These are phyloP conservation scores for Neopestalotiopsis rosae DNA, from an alignment of 2,329 filamentous ascomycete genomes.

Conservation along the genomic window DNA sequence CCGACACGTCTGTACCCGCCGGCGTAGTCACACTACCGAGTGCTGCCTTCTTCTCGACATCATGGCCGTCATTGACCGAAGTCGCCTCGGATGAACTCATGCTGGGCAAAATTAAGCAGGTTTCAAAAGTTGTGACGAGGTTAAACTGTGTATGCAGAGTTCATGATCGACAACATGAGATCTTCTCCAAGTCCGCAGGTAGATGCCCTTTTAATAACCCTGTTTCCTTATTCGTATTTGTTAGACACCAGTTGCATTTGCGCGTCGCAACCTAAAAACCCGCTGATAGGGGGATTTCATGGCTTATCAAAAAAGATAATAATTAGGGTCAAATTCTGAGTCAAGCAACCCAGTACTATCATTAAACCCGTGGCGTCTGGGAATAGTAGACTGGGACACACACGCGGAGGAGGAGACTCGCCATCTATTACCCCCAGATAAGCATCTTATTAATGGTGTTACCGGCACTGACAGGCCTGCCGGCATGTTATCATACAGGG, in stretches of 20 bases:
- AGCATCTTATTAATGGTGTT: neutral
- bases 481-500: neutral
- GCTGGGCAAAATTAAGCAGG: neutral
- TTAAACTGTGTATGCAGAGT: too few relatives aligned
- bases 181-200: too few relatives aligned
- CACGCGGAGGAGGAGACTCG: neutral
- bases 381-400: neutral
- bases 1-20: neutral
- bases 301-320: neutral
- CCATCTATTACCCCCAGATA: neutral
- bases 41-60: constrained; percentile 19
- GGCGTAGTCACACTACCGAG: neutral
- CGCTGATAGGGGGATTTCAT: neutral
- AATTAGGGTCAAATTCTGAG: neutral
- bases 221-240: too few relatives aligned
- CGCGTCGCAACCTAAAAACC: neutral
- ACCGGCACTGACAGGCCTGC: neutral
- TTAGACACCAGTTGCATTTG: too few relatives aligned
- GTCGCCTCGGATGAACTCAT: neutral
- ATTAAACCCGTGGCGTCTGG: neutral
- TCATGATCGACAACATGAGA: too few relatives aligned
- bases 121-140: neutral
- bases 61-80: constrained; percentile 8
- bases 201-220: too few relatives aligned
- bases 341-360: neutral